phyloP scores from a whole-genome alignment of 306 rosid genomes.

The Canavalia gladiata region DNA sequence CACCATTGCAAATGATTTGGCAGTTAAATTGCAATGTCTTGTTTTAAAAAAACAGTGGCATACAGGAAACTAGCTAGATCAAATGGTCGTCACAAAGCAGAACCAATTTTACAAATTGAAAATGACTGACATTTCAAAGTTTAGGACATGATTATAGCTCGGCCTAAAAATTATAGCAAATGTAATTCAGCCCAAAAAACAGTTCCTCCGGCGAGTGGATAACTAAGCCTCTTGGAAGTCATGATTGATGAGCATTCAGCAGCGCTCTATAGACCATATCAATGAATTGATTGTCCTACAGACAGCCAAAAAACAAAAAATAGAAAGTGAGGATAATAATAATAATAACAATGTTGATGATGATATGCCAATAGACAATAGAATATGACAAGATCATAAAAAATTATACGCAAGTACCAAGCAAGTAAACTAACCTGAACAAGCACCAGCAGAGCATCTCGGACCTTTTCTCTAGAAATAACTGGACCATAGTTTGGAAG shows the following conservation, averaged over 20 bases:
- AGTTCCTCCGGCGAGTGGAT: constrained; percentile 44
- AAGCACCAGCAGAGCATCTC: constrained; percentile 65
- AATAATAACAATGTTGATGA: neutral
- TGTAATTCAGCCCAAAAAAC: constrained; percentile 49
- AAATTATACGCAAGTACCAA: constrained; percentile 33
- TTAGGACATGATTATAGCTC: constrained; percentile 49
- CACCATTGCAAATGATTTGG: constrained; percentile 31
- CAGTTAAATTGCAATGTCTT: constrained; percentile 38
- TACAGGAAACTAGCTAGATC: constrained; percentile 50
- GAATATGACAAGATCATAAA: constrained; percentile 3
- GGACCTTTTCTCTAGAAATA: constrained; percentile 65
- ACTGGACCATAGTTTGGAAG: constrained; percentile 56
- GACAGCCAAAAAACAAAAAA: constrained; percentile 2
- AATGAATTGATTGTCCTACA: constrained; percentile 70
- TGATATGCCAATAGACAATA: neutral
- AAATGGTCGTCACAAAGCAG: constrained; percentile 50
- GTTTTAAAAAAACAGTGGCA: constrained; percentile 24
- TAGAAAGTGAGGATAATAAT: constrained; percentile 21
- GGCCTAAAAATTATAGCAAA: constrained; percentile 49
- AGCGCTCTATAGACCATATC: constrained; percentile 64
- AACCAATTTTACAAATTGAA: constrained; percentile 47
- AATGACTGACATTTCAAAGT: constrained; percentile 48
- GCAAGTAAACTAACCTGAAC: constrained; percentile 65
- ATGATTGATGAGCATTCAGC: constrained; percentile 64
- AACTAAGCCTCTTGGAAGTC: constrained; percentile 42